Evolutionary conservation across 2,329 filamentous ascomycete species (phyloP).

Genomic region (Ophiocordyceps camponoti-rufipedis): DNA sequence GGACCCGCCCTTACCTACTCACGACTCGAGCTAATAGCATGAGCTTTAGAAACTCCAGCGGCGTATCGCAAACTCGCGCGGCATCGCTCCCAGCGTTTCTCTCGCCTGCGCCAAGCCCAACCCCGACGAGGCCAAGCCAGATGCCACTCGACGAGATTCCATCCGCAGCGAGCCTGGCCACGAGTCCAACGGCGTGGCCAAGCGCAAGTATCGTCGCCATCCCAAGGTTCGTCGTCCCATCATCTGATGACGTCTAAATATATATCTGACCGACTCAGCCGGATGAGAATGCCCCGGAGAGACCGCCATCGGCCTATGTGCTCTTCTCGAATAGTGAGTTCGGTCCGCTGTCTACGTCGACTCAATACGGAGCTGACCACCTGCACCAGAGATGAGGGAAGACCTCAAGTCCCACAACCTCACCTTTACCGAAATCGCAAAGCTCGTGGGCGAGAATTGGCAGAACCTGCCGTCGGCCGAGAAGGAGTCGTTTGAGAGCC

Average conservation of each 20-base stretch:
- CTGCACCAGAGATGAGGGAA: constrained; percentile 50
- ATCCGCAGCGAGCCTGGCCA: constrained; percentile 26
- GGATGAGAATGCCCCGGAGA: constrained; percentile 63
- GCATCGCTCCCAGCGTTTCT: constrained; percentile 35
- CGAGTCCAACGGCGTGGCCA: constrained; percentile 27
- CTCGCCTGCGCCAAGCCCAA: constrained; percentile 30
- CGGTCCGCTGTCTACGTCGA: background rate
- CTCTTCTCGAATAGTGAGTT: constrained; percentile 67
- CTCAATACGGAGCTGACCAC: background rate
- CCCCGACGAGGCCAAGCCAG: constrained; percentile 35
- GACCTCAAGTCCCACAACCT: constrained; percentile 58
- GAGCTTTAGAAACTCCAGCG: constrained; percentile 63
- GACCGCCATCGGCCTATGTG: constrained; percentile 68
- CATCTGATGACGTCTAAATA: background rate
- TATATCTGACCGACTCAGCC: constrained; percentile 24
- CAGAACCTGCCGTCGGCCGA: constrained; percentile 48
- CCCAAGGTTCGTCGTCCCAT: constrained; percentile 37
- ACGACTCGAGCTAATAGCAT: constrained; percentile 2
- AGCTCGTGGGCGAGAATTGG: constrained; percentile 68
- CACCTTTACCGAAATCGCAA: constrained; percentile 70
- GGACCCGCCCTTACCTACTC: too few relatives aligned
- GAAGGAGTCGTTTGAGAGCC: constrained; percentile 54
- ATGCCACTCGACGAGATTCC: constrained; percentile 9
- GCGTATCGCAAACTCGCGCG: constrained; percentile 58
- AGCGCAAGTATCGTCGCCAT: constrained; percentile 62